These are phyloP conservation scores for Ophiosphaerella narmari DNA, from an alignment of 2,329 filamentous ascomycete species.

Conservation along the genomic window DNA sequence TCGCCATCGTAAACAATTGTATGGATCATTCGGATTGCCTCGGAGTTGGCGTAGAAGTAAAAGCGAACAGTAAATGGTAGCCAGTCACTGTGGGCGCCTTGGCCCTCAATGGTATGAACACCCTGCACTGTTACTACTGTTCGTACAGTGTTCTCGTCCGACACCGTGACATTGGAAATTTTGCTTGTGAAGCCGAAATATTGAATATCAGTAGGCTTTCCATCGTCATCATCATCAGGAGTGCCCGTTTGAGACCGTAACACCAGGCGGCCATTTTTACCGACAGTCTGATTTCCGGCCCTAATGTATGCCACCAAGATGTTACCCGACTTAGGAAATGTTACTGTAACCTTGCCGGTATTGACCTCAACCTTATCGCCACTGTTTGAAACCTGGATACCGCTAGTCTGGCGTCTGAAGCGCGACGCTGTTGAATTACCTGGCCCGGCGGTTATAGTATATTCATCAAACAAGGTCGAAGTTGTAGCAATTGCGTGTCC, in stretches of 20 bases:
- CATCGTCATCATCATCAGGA: constrained; percentile 46
- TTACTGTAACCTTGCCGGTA: constrained; percentile 40
- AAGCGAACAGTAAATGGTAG: constrained; percentile 62
- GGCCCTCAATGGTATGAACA: constrained; percentile 38
- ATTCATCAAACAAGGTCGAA: constrained; percentile 48
- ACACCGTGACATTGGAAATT: constrained; percentile 58
- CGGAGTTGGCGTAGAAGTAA: constrained; percentile 63
- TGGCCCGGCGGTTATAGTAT: constrained; percentile 47
- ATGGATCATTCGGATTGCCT: constrained; percentile 60
- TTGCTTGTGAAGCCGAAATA: constrained; percentile 56
- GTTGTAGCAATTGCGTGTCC: constrained; percentile 59
- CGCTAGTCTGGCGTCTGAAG: constrained; percentile 15
- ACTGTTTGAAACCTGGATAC: constrained; percentile 31
- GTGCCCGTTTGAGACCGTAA: constrained; percentile 58
- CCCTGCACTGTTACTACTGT: constrained; percentile 55
- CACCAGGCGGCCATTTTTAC: constrained; percentile 51
- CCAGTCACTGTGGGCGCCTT: constrained; percentile 51
- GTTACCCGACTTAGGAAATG: constrained; percentile 41
- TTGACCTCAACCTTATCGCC: constrained; percentile 30
- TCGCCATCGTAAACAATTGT: constrained; percentile 62
- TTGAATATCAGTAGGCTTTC: constrained; percentile 44
- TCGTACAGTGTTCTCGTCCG: constrained; percentile 49
- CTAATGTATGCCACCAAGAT: constrained; percentile 36
- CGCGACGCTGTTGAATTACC: constrained; percentile 17
- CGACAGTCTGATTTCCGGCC: constrained; percentile 48